Base-by-base conservation (phyloP, 1,284 basidiomycete species). In the Heterobasidion parviporum region DNA sequence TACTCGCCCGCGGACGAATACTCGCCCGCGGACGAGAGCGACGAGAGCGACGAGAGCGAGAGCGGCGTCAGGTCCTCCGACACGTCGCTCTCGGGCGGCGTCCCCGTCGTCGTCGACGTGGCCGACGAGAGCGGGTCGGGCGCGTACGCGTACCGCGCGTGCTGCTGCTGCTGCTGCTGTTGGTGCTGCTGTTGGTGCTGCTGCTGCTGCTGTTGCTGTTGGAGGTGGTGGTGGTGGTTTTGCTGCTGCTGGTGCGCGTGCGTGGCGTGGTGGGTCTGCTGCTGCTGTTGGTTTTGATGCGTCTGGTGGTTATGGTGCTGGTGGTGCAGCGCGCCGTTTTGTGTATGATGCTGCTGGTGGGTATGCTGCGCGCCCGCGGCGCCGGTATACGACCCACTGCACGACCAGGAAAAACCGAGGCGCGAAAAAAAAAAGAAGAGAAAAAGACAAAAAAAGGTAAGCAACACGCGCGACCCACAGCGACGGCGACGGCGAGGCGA, bases 401-500 rank as follows among this genome's bases (percentile, higher is more conserved):
- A 2, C 12, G 12, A 16, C 14, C 12, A 12, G 41, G 18, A n/a
- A n/a, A n/a, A n/a, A n/a, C n/a, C 18, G 18, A 18, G 18, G 18
- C 18, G 18, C 10, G 50, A 51, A 15, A 20, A 36, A 32, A 26
- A 20, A 44, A 8, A 18, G 35, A 20, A 8, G 51, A 20, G 8
- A 53, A 34, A 36, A 33, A 26, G 35, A 41, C 15, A 36, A n/a
- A 2, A 26, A 5, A 26, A 3, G 26, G 26, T 26, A 26, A 26
- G 26, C 26, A 5, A 26, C 26, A 3, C 26, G 35, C 15, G 63
- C 73, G 33, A 72, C 70, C 8, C 68, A 66, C 20, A 68, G 34
- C 16, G 26, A 26, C 26, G 26, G 7, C 18, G 38, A 1, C 33
- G 47, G 55, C 63, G 58, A 78, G 47, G 55, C 63, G 58, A 78